These are phyloP conservation scores for Gracilaria gracilis DNA, from an alignment of 23 red algal genomes.

Conservation along the genomic window DNA sequence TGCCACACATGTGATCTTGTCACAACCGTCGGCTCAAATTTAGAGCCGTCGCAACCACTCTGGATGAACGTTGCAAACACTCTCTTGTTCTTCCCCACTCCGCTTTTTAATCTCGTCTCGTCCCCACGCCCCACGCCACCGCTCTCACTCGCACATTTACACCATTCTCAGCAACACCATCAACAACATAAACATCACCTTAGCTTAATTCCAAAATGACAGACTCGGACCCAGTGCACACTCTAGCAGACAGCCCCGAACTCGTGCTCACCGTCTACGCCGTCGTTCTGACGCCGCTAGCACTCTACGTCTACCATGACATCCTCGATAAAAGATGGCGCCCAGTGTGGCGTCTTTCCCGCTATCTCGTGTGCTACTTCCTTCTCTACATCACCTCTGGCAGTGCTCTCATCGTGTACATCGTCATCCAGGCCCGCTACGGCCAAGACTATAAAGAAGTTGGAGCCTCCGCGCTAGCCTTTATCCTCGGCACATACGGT, in stretches of 20 bases:
- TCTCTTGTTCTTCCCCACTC: background rate
- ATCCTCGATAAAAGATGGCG: constrained; percentile 56
- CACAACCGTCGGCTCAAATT: background rate
- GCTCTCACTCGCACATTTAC: background rate
- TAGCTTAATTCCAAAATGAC: background rate
- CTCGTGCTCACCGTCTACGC: constrained; percentile 36
- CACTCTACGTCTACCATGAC: constrained; percentile 65
- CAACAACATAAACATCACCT: background rate
- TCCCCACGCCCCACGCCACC: too few species aligned
- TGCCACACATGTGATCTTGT: background rate
- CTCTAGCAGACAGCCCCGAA: constrained; percentile 28
- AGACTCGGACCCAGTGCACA: background rate
- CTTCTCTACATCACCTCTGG: constrained; percentile 45
- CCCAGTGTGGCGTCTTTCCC: constrained; percentile 44
- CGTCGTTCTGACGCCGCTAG: constrained; percentile 49
- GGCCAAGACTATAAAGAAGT: constrained; percentile 58
- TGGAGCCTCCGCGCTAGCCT: constrained; percentile 45
- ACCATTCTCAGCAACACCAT: background rate
- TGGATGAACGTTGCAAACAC: background rate
- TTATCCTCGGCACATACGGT: constrained; percentile 56
- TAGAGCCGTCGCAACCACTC: background rate
- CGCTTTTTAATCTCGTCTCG: too few species aligned
- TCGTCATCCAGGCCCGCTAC: constrained; percentile 23
- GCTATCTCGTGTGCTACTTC: constrained; percentile 44
- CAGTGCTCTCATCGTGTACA: constrained; percentile 15